These are phyloP conservation scores for Tuber umbilicatum DNA, from an alignment of 495 filamentous ascomycete species.

Conservation along the genomic window DNA sequence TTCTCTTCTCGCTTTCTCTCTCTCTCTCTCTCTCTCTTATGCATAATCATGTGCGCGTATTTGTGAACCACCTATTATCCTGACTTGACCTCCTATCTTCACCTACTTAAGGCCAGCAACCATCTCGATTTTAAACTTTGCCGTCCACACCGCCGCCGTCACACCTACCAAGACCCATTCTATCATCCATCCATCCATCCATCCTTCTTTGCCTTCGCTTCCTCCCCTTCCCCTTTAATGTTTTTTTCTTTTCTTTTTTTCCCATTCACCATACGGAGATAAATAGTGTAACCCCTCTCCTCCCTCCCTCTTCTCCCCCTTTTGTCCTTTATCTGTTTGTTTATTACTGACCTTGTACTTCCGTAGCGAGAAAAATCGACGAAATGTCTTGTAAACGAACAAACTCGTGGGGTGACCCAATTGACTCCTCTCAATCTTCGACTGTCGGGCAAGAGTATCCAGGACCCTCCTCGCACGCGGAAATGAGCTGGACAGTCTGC, in stretches of 20 bases:
- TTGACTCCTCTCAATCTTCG: neutral
- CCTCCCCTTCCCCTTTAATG: neutral
- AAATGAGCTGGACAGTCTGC: slow-evolving; percentile 28
- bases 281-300: neutral
- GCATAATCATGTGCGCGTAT: neutral
- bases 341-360: neutral
- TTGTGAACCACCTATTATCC: neutral
- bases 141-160: neutral
- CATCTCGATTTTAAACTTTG: neutral
- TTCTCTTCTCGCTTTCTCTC: neutral
- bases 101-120: neutral
- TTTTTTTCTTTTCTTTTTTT: neutral
- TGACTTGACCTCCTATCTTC: neutral
- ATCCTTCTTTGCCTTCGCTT: neutral
- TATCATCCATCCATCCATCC: neutral
- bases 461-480: neutral
- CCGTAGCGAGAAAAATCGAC: neutral
- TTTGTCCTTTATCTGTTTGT: neutral
- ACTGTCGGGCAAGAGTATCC: neutral
- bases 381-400: neutral
- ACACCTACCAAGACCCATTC: neutral
- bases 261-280: neutral
- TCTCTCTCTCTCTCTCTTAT: neutral
- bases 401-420: slow-evolving; percentile 1
- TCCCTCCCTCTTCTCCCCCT: neutral